Base-by-base conservation (phyloP, 371 early-diverging fungal genomes). In the Mucor irregularis region DNA sequence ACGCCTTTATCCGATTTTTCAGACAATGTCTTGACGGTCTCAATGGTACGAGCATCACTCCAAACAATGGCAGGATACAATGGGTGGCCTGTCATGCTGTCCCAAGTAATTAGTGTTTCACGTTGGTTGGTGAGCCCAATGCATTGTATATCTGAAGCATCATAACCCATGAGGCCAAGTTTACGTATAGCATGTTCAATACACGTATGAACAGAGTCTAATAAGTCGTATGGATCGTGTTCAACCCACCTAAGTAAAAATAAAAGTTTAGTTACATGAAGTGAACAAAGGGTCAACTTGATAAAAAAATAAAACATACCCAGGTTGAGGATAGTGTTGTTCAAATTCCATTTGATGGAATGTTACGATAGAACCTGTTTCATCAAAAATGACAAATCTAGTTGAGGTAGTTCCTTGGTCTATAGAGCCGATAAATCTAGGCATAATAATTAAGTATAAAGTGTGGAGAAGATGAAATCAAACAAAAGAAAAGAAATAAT, bases 51-150 rank as follows among this genome's bases (percentile, higher is more conserved):
- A 28, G 87, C 81, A 64, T 97, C 98, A 50, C 88, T 88, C 98
- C 98, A 97, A 26, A 97, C 91, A 56, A 97, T 89, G 16, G 98
- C 97, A 58, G 92, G 87, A 61, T 89, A 84, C 13, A 97, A 72
- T 0, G 93, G 90, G 53, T 85, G 61, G 43, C 96, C 96, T 2
- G 95, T 93, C 19, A 48, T 61, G 26, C 65, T 71, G 71, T 96
- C 94, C 95, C 96, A 97, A 9, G 82, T 89, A 33, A 94, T 82
- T 2, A 89, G 81, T 1, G 98, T 95, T 67, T 97, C 98, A 57
- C 98, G 83, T 74, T 97, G 98, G 70, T 97, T 97, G 26, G 97
- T 96, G 51, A 97, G 85, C 10, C 98, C 98, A 31, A 97, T 64
- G 71, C 84, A 74, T 66, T 82, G 81, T 54, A 97, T 80, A 66